Evolutionary conservation across 345 rosid genomes (phyloP).

Genomic region (Corchorus olitorius): DNA sequence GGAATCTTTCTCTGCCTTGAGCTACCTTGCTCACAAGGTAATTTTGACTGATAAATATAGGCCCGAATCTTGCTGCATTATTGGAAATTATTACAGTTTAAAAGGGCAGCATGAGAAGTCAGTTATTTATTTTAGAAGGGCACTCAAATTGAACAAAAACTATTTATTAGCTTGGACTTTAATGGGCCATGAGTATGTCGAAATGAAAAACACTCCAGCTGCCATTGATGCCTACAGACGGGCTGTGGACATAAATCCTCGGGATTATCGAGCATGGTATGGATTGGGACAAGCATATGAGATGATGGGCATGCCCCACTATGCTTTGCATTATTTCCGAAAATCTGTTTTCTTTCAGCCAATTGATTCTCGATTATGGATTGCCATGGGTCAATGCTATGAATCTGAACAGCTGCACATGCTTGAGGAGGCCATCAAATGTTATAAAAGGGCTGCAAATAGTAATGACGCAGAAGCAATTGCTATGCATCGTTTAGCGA

Average conservation of each 20-base stretch:
- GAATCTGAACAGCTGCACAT: conserved; percentile 83
- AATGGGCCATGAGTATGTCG: conserved; percentile 96
- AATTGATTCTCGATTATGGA: conserved; percentile 90
- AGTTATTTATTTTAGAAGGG: conserved; percentile 90
- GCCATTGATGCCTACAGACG: conserved; percentile 95
- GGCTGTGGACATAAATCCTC: conserved; percentile 88
- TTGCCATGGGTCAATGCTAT: conserved; percentile 96
- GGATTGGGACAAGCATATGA: conserved; percentile 97
- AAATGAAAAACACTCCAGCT: conserved; percentile 96
- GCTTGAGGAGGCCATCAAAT: conserved; percentile 94
- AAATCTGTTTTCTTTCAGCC: conserved; percentile 92
- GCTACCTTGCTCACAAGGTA: conserved; percentile 91
- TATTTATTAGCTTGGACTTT: conserved; percentile 97
- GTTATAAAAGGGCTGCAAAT: conserved; percentile 84
- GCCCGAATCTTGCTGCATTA: conserved; percentile 96
- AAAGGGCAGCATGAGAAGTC: conserved; percentile 96
- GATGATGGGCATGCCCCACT: conserved; percentile 92
- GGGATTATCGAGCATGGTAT: conserved; percentile 97
- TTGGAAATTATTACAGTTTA: conserved; percentile 95
- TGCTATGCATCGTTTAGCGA: conserved; percentile 82
- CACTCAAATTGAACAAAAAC: conserved; percentile 87
- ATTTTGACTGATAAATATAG: conserved; percentile 86
- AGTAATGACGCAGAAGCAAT: conserved; percentile 89
- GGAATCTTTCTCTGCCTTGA: conserved; percentile 85
- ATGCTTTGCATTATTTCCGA: conserved; percentile 92